Base-by-base conservation (phyloP, 305 asterid species). In the Lippia alba region DNA sequence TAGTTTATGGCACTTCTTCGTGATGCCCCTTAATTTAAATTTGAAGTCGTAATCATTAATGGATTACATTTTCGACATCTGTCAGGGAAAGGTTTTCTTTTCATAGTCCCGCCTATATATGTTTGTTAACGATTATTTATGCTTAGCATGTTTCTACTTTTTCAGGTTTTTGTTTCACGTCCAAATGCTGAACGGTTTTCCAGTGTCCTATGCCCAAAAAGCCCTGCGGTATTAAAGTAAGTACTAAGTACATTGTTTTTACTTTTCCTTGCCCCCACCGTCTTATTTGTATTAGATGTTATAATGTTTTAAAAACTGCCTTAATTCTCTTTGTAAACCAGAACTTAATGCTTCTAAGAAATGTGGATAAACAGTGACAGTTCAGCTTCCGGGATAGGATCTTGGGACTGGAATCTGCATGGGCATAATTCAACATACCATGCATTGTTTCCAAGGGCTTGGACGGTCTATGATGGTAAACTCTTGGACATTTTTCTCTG, bases 401-500 rank as follows among this genome's bases (percentile, higher is more conserved):
- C 97, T 64, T 94, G 99, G 99, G 99, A 92, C 85, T 92, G 99
- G 99, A 83, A 81, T 55, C 84, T 94, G 62, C 76, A 72, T 49
- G 99, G 99, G 58, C 66, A 74, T 50, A 77, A 79, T 34, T 94
- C 90, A 44, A 84, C 96, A 12, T 94, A 90, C 85, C 98, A 94
- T 92, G 99, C 96, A 56, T 73, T 94, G 81, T 94, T 64, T 80
- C 99, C 99, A 10, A 89, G 99, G 83, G 85, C 99, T 17, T 94
- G 99, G 99, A 94, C 99, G 34, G 96, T 88, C 36, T 90, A 92
- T 66, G 90, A 94, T 70, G 98, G 99, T 94, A 36, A 56, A 36
- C 9, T 70, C 44, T 48, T 51, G 45, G 67, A 36, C 36, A 66
- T 18, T 54, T 71, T 69, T 80, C 56, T 20, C 71, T 64, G 49